These are phyloP conservation scores for Cercospora sp. DNA, from an alignment of 2,329 filamentous ascomycete species.

Conservation along the genomic window DNA sequence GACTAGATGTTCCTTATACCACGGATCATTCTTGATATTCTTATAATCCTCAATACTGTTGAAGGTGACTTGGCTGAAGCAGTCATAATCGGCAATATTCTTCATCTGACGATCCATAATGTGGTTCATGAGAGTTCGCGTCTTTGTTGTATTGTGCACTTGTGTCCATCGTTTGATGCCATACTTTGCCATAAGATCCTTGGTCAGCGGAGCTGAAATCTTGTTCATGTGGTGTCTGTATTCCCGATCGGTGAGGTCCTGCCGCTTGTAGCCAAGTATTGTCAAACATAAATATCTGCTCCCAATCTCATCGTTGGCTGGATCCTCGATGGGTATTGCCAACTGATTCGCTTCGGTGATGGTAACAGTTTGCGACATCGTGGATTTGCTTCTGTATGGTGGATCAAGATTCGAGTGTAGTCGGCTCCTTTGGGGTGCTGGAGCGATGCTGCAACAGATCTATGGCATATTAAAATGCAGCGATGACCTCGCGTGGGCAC, in stretches of 20 bases:
- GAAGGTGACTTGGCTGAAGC: conserved; percentile 53
- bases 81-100: conserved; percentile 54
- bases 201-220: conserved; percentile 49
- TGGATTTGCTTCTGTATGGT: neutral
- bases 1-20: conserved; percentile 49
- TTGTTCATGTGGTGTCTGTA: conserved; percentile 52
- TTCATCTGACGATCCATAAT: conserved; percentile 50
- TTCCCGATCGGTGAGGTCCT: conserved; percentile 52
- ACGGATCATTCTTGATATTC: conserved; percentile 52
- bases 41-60: conserved; percentile 49
- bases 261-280: conserved; percentile 51
- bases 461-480: neutral
- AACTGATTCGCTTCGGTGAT: neutral
- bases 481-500: neutral
- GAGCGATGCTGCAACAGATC: neutral
- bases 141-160: conserved; percentile 46
- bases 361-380: neutral
- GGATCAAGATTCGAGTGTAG: neutral
- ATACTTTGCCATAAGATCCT: conserved; percentile 53
- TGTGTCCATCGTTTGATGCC: conserved; percentile 51
- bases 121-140: conserved; percentile 44
- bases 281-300: conserved; percentile 42
- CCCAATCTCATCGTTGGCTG: neutral
- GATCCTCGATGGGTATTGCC: neutral
- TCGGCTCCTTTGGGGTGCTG: neutral